A percentile compares a stretch with the other conserved stretches of the same genome.
These are phyloP conservation scores for Carex littledalei DNA, from an alignment of 176 grass and related monocot genomes.

Conservation along the genomic window DNA sequence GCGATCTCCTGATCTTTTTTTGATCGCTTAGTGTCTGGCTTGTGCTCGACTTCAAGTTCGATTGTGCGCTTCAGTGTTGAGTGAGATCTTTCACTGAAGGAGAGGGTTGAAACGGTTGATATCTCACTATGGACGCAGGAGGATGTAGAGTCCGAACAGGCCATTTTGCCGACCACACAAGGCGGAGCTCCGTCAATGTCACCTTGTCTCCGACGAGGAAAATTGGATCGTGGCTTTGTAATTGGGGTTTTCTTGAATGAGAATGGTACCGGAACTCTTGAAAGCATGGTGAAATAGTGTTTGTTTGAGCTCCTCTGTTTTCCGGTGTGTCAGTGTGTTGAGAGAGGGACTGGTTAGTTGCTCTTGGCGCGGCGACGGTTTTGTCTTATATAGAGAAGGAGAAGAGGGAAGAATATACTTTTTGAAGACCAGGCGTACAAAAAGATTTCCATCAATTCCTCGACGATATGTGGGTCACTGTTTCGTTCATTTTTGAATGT, in stretches of 20 bases:
- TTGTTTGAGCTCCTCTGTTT: not conserved
- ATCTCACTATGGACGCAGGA: conserved; percentile 3
- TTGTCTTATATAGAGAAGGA: conserved; percentile 8
- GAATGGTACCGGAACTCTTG: not conserved
- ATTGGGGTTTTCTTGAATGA: not conserved
- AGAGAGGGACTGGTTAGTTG: not conserved
- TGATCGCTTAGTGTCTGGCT: conserved; percentile 9
- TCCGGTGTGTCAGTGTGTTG: not conserved
- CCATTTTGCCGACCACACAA: not conserved
- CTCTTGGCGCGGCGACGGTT: not conserved
- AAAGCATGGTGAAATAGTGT: not conserved
- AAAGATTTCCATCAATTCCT: not conserved
- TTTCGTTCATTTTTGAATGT: not conserved
- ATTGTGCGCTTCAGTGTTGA: not conserved
- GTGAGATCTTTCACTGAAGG: not conserved
- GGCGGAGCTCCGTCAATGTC: not conserved
- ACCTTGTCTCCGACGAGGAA: not conserved
- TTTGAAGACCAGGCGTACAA: not conserved
- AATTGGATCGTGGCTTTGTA: not conserved
- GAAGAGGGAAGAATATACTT: not conserved
- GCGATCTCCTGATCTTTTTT: not conserved
- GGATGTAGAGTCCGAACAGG: not conserved
- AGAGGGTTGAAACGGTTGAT: conserved; percentile 1
- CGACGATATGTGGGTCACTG: not conserved
- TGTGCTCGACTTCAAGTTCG: not conserved